These are phyloP conservation scores for Fusarium praegraminearum DNA, from an alignment of 2,329 filamentous ascomycete species.

Conservation along the genomic window DNA sequence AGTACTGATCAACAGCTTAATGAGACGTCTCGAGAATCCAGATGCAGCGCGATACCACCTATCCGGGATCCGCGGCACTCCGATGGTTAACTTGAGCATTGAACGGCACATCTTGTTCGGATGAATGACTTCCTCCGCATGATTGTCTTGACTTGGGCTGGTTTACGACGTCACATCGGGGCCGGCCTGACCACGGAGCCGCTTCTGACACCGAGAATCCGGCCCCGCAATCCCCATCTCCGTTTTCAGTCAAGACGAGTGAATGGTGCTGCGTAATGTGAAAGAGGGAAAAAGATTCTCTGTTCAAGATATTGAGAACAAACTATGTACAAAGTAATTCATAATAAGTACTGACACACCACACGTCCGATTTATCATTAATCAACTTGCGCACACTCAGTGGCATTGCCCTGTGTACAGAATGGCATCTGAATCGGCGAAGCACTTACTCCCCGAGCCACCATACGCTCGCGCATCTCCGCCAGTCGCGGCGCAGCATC, in stretches of 20 bases:
- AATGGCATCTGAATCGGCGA: slow-evolving; percentile 75
- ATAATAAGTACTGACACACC: not conserved
- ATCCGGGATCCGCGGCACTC: slow-evolving; percentile 29
- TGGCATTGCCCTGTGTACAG: slow-evolving; percentile 49
- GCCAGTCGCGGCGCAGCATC: slow-evolving; percentile 76
- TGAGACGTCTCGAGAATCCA: not conserved
- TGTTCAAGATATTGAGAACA: slow-evolving; percentile 8
- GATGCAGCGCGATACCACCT: not conserved
- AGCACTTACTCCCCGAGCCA: slow-evolving; percentile 73
- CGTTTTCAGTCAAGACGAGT: slow-evolving; percentile 1
- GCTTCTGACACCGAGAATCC: slow-evolving; percentile 9
- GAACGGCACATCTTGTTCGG: not conserved
- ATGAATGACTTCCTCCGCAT: slow-evolving; percentile 1
- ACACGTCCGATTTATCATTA: slow-evolving; percentile 7
- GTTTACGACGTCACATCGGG: slow-evolving; percentile 1
- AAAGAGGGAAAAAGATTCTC: not conserved
- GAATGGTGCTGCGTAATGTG: not conserved
- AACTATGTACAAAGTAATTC: slow-evolving; percentile 18
- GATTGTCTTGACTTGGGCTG: not conserved
- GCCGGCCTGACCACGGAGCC: slow-evolving; percentile 3
- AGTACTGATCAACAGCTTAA: slow-evolving; percentile 11
- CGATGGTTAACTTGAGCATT: not conserved
- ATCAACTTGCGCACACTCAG: slow-evolving; percentile 43
- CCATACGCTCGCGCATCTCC: slow-evolving; percentile 81
- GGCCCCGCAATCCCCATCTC: slow-evolving; percentile 30